Conservation (phyloP, 345 rosid species). For the Corchorus olitorius region DNA sequence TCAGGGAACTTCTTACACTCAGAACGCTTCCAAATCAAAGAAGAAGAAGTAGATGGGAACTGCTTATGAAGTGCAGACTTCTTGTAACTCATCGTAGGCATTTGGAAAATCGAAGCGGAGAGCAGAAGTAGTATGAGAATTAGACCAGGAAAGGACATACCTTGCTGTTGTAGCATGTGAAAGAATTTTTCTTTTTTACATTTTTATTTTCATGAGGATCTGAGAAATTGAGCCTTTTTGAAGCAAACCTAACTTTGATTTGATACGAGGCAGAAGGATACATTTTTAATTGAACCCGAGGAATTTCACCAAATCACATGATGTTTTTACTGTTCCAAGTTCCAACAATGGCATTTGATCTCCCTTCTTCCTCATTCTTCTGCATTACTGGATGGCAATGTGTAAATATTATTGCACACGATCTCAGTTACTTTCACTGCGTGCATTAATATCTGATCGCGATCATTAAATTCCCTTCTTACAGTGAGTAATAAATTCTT, state of each 20-base stretch:
- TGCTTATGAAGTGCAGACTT: conserved; percentile 18
- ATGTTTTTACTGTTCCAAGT: neutral
- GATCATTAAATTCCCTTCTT: neutral
- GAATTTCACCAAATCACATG: conserved; percentile 12
- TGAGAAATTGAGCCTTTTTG: conserved; percentile 34
- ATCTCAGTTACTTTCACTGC: neutral
- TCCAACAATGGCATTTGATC: neutral
- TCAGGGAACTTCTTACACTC: conserved; percentile 79
- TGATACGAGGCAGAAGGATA: conserved; percentile 27
- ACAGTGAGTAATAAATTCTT: neutral
- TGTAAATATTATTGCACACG: neutral
- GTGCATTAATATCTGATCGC: neutral
- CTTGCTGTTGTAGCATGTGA: conserved; percentile 48
- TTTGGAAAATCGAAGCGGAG: conserved; percentile 26
- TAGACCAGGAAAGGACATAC: conserved; percentile 34
- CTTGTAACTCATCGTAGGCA: conserved; percentile 40
- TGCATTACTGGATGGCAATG: neutral
- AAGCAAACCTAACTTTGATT: conserved; percentile 26
- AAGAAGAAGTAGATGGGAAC: conserved; percentile 66
- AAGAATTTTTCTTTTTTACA: conserved; percentile 17
- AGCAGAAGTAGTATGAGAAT: conserved; percentile 29
- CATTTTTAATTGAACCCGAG: conserved; percentile 18
- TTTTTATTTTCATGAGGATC: conserved; percentile 27
- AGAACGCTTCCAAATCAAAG: conserved; percentile 63
- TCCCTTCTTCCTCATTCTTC: neutral